Evolutionary conservation across 805 yeast genomes (phyloP), one percentile per base, ranked within the genome.

Genomic region (Barnettozyma siamensis): DNA sequence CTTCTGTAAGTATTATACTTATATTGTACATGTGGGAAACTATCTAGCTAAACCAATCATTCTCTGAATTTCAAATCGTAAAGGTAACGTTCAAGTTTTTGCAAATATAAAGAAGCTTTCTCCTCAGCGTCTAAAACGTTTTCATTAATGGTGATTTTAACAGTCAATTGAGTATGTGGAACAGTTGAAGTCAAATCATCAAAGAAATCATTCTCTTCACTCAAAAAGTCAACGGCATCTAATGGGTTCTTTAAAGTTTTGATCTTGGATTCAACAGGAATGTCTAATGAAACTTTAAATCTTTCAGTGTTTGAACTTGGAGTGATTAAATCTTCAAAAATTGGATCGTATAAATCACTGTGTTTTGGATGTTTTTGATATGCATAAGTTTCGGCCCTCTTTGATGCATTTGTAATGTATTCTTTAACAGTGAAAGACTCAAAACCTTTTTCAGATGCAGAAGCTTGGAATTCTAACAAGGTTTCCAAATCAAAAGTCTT

Each of bases 301-400:
- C 80, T 71, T 38, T 63, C 71, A 2, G 65, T 50, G 38, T 57
- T 63, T 42, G 60, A 50, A 24, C 70, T 50, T 20, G 76, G 74
- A 0, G 78, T 71, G 40, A 79, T 51, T 41, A 82, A 54, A 13
- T 69, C 76, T 51, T 82, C 89, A 49, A 82, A 80, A 5, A 72
- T 47, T 6, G 81, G 73, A 51, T 81, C 88, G 44, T 70, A 70
- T 47, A 69, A 67, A 32, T 74, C 78, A 7, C 79, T 72, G 32
- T 59, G 32, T 33, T 55, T 56, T 49, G 58, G 65, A 23, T 62
- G 63, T 37, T 38, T 57, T 35, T 53, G 64, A 52, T 70, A 69
- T 12, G 80, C 68, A 49, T 56, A 63, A 31, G 57, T 57, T 49
- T 70, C 67, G 16, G 83, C 78, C 27, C 64, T 49, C 35, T 64